Evolutionary conservation across 441 rosid species (phyloP), one percentile per base, ranked within the genome.

Genomic region (Omphalea diandra): DNA sequence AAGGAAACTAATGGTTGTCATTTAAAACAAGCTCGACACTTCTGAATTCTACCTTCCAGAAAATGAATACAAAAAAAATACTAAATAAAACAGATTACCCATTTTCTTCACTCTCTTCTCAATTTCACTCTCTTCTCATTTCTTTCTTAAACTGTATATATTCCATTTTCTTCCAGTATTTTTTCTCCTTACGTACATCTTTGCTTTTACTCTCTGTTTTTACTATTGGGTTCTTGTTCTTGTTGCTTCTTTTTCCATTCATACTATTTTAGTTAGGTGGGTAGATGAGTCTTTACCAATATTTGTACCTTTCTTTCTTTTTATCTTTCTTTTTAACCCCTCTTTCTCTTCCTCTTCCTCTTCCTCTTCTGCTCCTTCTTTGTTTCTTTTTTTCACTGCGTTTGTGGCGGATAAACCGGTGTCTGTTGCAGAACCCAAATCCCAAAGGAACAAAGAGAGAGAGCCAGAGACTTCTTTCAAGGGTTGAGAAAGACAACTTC

Each of bases 341-440:
- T 53, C 56, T 43, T 35, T 57, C 58, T 6, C 20, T 14, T 33
- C 32, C 46, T 56, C 52, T 55, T 9, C 61, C 58, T 75, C 63
- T 67, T 24, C 8, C 0, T 4, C 17, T 24, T 14, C 46, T 65
- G 3, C 18, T 49, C 14, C 12, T 72, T 53, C 63, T 55, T 65
- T 62, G 32, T 55, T 32, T 31, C 73, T 71, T n/a, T n/a, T n/a
- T n/a, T n/a, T n/a, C 79, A 76, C 83, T 47, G 65, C 47, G 72
- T 81, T 80, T 88, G 78, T 77, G 92, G 89, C 81, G 80, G 85
- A 86, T 60, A 82, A 83, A 83, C 77, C 84, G 85, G 88, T 76
- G 79, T 56, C 70, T 52, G 72, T 69, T 56, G 59, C 78, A 68
- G 67, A 71, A 76, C 78, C 83, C 76, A 65, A 74, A 81, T 68